Conservation (phyloP, 371 early-diverging fungal species). For the Mortierella sp. region DNA sequence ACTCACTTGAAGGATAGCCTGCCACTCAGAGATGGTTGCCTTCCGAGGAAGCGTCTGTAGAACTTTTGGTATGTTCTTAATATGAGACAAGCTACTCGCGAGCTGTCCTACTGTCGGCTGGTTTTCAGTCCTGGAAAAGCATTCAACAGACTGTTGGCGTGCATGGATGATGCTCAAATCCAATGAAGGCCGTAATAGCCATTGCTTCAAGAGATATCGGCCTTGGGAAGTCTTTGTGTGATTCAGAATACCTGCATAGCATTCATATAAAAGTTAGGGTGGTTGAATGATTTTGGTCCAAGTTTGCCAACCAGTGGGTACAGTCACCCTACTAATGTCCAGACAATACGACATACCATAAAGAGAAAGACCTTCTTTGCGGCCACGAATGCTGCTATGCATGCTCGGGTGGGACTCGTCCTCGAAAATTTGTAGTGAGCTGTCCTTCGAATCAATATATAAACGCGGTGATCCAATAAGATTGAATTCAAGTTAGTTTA, state of each 20-base stretch:
- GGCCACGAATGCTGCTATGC: slow-evolving; percentile 61
- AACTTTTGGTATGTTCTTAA: slow-evolving; percentile 74
- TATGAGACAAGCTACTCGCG: slow-evolving; percentile 59
- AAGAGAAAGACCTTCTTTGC: slow-evolving; percentile 76
- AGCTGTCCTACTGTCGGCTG: slow-evolving; percentile 57
- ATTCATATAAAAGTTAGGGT: background rate
- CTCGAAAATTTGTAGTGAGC: slow-evolving; percentile 78
- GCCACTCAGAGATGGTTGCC: slow-evolving; percentile 75
- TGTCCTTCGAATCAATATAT: slow-evolving; percentile 27
- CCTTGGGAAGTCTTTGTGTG: slow-evolving; percentile 73
- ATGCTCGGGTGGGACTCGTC: slow-evolving; percentile 76
- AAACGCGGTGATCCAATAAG: background rate
- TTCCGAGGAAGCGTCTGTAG: slow-evolving; percentile 64
- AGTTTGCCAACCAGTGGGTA: background rate
- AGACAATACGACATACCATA: slow-evolving; percentile 66
- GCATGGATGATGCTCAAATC: slow-evolving; percentile 59
- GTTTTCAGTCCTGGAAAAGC: slow-evolving; percentile 60
- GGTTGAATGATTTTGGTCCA: background rate
- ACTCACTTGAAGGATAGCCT: slow-evolving; percentile 71
- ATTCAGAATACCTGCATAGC: slow-evolving; percentile 68
- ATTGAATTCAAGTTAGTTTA: background rate
- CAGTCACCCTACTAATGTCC: too few relatives aligned
- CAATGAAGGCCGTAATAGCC: slow-evolving; percentile 74
- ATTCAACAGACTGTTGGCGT: slow-evolving; percentile 69
- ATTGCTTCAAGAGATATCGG: slow-evolving; percentile 65